These are phyloP conservation scores for Goffeauzyma gilvescens DNA, from an alignment of 768 basidiomycete species.

Conservation along the genomic window DNA sequence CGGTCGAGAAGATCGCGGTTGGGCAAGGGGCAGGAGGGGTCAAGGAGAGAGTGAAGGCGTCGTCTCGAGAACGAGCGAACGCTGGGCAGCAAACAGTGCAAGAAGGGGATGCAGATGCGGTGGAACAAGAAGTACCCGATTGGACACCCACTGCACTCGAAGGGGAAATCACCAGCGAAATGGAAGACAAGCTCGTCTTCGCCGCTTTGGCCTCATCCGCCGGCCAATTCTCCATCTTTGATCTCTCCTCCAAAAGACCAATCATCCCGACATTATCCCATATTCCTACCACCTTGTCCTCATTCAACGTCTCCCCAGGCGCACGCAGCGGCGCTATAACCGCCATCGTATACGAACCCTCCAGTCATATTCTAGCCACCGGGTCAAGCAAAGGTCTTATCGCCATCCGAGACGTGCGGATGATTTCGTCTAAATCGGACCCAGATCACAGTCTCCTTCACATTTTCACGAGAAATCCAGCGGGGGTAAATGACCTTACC, in stretches of 20 bases:
- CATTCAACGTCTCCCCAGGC: conserved; percentile 31
- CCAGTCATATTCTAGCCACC: conserved; percentile 39
- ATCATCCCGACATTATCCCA: conserved; percentile 20
- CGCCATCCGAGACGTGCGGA: conserved; percentile 41
- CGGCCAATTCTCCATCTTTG: conserved; percentile 43
- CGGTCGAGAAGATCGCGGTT: conserved; percentile 36
- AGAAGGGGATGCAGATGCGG: conserved; percentile 5
- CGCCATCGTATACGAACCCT: conserved; percentile 37
- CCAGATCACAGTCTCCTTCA: not conserved
- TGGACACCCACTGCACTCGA: conserved; percentile 1
- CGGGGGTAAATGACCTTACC: conserved; percentile 15
- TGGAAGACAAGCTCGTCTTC: conserved; percentile 37
- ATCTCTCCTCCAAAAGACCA: conserved; percentile 36
- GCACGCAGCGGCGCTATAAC: conserved; percentile 15
- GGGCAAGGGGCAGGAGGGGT: conserved; percentile 32
- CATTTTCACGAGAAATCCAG: conserved; percentile 22
- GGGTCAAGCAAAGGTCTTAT: conserved; percentile 44
- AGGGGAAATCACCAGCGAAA: conserved; percentile 1
- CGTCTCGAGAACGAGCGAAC: conserved; percentile 11
- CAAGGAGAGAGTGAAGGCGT: conserved; percentile 5
- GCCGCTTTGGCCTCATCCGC: conserved; percentile 38
- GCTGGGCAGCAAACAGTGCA: too few species aligned
- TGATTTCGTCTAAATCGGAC: conserved; percentile 20
- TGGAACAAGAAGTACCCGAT: not conserved
- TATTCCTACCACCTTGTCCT: conserved; percentile 12